These are phyloP conservation scores for Adansonia grandidieri DNA, from an alignment of 441 rosid genomes.

Conservation along the genomic window DNA sequence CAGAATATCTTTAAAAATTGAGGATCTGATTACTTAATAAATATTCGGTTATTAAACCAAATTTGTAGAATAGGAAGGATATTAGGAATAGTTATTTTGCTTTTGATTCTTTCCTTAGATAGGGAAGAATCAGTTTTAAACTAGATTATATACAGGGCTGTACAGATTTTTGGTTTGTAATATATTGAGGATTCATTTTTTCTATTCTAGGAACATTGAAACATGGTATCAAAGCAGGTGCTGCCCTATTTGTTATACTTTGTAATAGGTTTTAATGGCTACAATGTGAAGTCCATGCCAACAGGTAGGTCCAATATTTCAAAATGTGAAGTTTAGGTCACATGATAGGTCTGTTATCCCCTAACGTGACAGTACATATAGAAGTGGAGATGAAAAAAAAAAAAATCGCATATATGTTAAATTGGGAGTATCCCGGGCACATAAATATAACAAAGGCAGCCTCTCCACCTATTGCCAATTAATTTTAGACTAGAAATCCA, in stretches of 20 bases:
- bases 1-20: not conserved
- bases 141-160: not conserved
- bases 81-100: not conserved
- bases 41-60: not conserved
- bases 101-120: not conserved
- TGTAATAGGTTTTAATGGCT: not conserved
- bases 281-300: not conserved
- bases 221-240: not conserved
- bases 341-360: too few relatives aligned
- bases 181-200: not conserved
- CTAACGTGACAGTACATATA: too few relatives aligned
- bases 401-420: too few relatives aligned
- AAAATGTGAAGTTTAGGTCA: not conserved
- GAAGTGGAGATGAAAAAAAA: too few relatives aligned
- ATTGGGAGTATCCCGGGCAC: too few relatives aligned
- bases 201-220: not conserved
- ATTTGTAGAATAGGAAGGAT: not conserved
- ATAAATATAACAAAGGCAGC: too few relatives aligned
- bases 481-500: too few relatives aligned
- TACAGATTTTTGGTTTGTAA: not conserved
- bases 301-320: not conserved
- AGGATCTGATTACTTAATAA: not conserved
- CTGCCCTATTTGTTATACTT: not conserved
- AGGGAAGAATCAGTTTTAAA: not conserved
- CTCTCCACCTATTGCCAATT: too few relatives aligned